Evolutionary conservation across 768 basidiomycete genomes (phyloP).

Genomic region (Xerocomellus amylosporus): DNA sequence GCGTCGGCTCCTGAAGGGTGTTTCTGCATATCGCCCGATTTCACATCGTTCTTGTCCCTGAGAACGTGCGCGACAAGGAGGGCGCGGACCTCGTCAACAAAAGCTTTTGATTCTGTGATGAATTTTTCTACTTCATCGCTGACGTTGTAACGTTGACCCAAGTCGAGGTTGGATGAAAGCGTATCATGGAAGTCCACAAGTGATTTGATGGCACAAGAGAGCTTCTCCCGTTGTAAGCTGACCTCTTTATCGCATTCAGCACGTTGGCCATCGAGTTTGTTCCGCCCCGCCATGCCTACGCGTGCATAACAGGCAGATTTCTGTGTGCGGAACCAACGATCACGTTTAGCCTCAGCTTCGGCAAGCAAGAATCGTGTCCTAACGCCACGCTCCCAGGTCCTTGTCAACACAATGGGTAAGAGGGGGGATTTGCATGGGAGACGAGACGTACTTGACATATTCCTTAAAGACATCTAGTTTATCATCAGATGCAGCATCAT

Average conservation of each 20-base stretch:
- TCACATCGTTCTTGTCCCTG: slow-evolving; percentile 10
- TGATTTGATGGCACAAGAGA: slow-evolving; percentile 22
- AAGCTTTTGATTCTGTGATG: slow-evolving; percentile 25
- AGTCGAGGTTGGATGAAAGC: slow-evolving; percentile 22
- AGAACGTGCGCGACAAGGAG: slow-evolving; percentile 24
- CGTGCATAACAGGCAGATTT: slow-evolving; percentile 30
- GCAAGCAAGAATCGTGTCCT: slow-evolving; percentile 24
- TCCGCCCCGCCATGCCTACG: slow-evolving; percentile 30
- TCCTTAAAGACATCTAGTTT: slow-evolving; percentile 28
- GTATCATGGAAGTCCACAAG: slow-evolving; percentile 25
- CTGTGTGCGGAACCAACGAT: slow-evolving; percentile 31
- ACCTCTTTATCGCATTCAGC: slow-evolving; percentile 27
- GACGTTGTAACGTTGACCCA: slow-evolving; percentile 29
- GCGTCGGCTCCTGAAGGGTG: neutral
- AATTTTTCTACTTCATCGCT: slow-evolving; percentile 20
- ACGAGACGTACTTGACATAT: slow-evolving; percentile 27
- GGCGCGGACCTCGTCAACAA: slow-evolving; percentile 23
- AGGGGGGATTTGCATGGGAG: neutral
- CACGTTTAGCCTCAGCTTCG: slow-evolving; percentile 30
- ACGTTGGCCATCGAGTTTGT: slow-evolving; percentile 29
- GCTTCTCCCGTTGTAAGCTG: slow-evolving; percentile 22
- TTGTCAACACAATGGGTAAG: slow-evolving; percentile 9
- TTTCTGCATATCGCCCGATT: neutral
- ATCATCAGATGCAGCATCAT: slow-evolving; percentile 18
- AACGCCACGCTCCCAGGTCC: slow-evolving; percentile 31